Evolutionary conservation across 108 stramenopile species (phyloP), one percentile per base, ranked within the genome.

Genomic region (Nannochloropsis gaditana): DNA sequence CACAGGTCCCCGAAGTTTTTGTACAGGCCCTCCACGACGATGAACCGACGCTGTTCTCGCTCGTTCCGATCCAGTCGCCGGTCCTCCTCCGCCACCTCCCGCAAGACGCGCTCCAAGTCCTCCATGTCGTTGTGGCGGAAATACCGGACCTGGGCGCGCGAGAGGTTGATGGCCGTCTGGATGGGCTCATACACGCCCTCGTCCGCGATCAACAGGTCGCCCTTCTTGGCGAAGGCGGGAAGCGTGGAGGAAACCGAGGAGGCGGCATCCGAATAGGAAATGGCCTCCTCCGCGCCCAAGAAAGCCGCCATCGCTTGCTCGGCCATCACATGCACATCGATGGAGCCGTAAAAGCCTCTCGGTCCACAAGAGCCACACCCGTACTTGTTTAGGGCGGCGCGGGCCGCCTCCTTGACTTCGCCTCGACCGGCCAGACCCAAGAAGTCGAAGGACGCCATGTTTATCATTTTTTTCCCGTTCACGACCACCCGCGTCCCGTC

Each of bases 321-420:
- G 21, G 96, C 80, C 43, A 93, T 90, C 50, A 98, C 82, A 90
- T 99, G 99, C 11, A 92, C 93, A 85, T 98, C 96, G 84, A 98
- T 97, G 44, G 99, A 96, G n/a, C 99, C 99, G 88, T 99, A 99
- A 85, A 99, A 99, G 2, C 97, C 98, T n/a, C 99, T 93, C 17
- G 99, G 99, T 11, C 99, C 99, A 83, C 99, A 99, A 42, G 93
- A 93, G 9, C 97, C 99, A 88, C 95, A 96, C 11, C 97, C 97
- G 85, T 99, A 99, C 44, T 88, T 88, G 82, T 84, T 43, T 79
- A 88, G 45, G 9, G 97, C 94, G 2, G 88, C 86, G 6, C 73
- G 82, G 45, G 94, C 92, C 1, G 93, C 95, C 19, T 91, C 82
- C 85, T 93, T 90, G 42, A 95, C 79, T 79, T 89, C 88, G 42